phyloP scores from a whole-genome alignment of 1,139 yeast species.

The Blastobotrys capitulatus region DNA sequence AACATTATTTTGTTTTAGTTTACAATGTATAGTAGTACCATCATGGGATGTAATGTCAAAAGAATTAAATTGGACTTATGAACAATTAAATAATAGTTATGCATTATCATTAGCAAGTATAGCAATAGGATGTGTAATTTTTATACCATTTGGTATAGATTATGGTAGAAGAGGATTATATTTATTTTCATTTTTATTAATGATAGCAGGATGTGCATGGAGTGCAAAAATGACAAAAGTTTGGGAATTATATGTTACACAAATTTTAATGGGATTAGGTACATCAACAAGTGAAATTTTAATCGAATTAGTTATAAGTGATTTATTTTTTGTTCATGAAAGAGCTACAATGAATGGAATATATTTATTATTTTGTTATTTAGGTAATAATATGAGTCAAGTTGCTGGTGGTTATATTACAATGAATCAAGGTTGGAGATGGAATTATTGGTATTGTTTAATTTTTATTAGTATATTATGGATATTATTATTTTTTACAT shows the following conservation, averaged over 20 bases:
- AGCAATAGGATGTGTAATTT: slow-evolving; percentile 43
- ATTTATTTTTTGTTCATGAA: slow-evolving; percentile 48
- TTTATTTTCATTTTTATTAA: slow-evolving; percentile 36
- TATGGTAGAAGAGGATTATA: slow-evolving; percentile 47
- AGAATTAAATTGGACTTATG: slow-evolving; percentile 41
- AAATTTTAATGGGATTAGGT: slow-evolving; percentile 15
- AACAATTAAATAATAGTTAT: slow-evolving; percentile 26
- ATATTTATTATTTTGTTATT: slow-evolving; percentile 39
- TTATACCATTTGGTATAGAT: slow-evolving; percentile 43
- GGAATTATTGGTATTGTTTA: slow-evolving; percentile 41
- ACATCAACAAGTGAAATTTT: slow-evolving; percentile 15
- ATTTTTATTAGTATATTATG: slow-evolving; percentile 45
- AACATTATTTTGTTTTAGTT: slow-evolving; percentile 23
- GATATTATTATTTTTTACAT: slow-evolving; percentile 38
- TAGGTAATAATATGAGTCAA: slow-evolving; percentile 42
- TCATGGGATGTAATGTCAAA: slow-evolving; percentile 39
- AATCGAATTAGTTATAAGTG: slow-evolving; percentile 36
- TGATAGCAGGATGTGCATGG: slow-evolving; percentile 15
- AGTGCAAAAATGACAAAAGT: slow-evolving; percentile 16
- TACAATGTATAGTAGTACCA: slow-evolving; percentile 37
- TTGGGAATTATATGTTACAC: slow-evolving; percentile 18
- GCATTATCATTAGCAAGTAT: slow-evolving; percentile 14
- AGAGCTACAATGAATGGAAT: slow-evolving; percentile 45
- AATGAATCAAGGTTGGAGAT: slow-evolving; percentile 45
- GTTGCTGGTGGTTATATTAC: slow-evolving; percentile 46